Evolutionary conservation across 1,284 basidiomycete species (phyloP).

Genomic region (Spongiforma sp.): DNA sequence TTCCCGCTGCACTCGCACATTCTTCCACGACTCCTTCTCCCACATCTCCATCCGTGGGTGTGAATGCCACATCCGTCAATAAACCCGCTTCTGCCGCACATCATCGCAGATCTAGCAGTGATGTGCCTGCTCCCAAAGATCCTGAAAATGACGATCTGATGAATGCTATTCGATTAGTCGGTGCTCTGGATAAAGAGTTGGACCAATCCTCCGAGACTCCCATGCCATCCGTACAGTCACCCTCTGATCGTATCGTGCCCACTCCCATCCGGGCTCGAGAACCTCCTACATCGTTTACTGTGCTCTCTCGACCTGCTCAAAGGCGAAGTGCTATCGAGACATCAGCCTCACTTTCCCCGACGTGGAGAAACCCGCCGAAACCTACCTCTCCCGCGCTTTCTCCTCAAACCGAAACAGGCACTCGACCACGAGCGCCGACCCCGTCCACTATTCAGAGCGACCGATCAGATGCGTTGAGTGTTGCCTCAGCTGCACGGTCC

Average conservation of each 20-base stretch:
- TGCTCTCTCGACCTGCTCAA: slow-evolving; percentile 66
- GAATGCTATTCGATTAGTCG: slow-evolving; percentile 37
- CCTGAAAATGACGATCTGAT: slow-evolving; percentile 35
- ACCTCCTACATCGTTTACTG: slow-evolving; percentile 66
- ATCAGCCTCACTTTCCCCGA: slow-evolving; percentile 12
- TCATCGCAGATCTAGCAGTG: slow-evolving; percentile 24
- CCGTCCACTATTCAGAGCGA: slow-evolving; percentile 20
- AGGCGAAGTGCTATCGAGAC: slow-evolving; percentile 29
- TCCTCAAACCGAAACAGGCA: slow-evolving; percentile 17
- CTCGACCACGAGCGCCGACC: slow-evolving; percentile 20
- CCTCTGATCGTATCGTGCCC: slow-evolving; percentile 53
- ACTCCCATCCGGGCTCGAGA: slow-evolving; percentile 67
- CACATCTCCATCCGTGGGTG: slow-evolving; percentile 18
- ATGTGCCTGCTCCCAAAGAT: slow-evolving; percentile 17
- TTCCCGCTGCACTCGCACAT: slow-evolving; percentile 32
- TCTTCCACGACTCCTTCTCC: slow-evolving; percentile 28
- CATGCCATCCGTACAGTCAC: slow-evolving; percentile 4
- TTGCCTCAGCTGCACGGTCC: slow-evolving; percentile 27
- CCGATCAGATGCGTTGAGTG: slow-evolving; percentile 33
- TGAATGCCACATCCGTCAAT: slow-evolving; percentile 1
- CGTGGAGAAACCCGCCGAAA: slow-evolving; percentile 9
- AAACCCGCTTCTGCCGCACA: slow-evolving; percentile 7
- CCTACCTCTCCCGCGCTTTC: background rate
- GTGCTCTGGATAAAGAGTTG: slow-evolving; percentile 27
- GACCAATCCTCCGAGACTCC: slow-evolving; percentile 15